Conservation (phyloP, 257 asterid genomes). For the Solanum stenotomum region DNA sequence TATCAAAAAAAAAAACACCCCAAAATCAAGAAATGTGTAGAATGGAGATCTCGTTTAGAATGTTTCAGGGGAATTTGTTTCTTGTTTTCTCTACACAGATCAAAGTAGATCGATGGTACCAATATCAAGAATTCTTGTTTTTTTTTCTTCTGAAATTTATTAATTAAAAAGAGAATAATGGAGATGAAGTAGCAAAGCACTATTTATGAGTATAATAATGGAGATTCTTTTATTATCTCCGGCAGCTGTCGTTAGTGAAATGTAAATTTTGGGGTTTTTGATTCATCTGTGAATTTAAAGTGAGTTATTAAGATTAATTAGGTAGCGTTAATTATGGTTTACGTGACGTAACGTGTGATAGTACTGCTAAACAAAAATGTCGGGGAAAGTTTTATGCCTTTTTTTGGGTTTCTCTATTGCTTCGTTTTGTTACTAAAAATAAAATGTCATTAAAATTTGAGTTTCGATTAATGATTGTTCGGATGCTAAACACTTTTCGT, state of each 20-base stretch:
- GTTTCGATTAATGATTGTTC: neutral
- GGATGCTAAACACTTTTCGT: neutral
- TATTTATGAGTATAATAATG: neutral
- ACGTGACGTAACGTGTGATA: neutral
- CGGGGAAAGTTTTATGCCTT: neutral
- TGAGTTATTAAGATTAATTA: neutral
- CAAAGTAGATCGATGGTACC: conserved; percentile 14
- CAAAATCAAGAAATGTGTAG: neutral
- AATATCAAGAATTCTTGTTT: neutral
- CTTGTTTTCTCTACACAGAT: neutral
- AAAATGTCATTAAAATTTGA: too few relatives aligned
- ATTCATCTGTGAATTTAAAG: neutral
- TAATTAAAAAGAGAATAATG: neutral
- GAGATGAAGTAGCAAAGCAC: neutral
- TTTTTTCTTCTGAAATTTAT: neutral
- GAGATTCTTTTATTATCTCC: neutral
- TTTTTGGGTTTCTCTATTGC: neutral
- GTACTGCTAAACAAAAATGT: neutral
- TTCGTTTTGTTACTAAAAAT: neutral
- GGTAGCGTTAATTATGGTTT: neutral
- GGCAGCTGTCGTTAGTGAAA: neutral
- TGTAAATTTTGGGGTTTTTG: neutral
- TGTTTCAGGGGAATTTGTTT: neutral
- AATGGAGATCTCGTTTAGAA: neutral
- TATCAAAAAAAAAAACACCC: neutral